Evolutionary conservation across 768 basidiomycete species (phyloP).

Genomic region (Tulasnella sp.): DNA sequence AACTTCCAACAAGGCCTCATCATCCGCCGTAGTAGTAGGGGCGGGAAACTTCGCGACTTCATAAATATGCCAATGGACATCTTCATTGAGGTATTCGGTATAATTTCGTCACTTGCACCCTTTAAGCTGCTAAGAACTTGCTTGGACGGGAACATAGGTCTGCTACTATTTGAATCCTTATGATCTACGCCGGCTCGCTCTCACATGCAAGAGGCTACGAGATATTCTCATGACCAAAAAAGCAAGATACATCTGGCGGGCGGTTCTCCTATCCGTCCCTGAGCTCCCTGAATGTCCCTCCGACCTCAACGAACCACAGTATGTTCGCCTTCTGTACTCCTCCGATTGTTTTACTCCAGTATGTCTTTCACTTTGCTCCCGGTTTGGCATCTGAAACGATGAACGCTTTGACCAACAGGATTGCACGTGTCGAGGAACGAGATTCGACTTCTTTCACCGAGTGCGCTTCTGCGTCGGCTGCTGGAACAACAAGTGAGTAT

Average conservation of each 20-base stretch:
- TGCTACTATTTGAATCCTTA: not conserved
- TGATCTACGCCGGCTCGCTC: slow-evolving; percentile 16
- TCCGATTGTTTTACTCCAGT: not conserved
- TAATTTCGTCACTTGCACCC: too few species aligned
- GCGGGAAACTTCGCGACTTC: slow-evolving; percentile 18
- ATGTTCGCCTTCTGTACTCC: slow-evolving; percentile 12
- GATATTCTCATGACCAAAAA: slow-evolving; percentile 6
- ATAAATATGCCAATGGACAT: slow-evolving; percentile 23
- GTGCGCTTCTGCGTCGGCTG: not conserved
- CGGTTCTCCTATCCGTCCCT: not conserved
- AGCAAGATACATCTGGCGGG: slow-evolving; percentile 11
- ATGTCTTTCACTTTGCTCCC: not conserved
- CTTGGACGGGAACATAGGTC: not conserved
- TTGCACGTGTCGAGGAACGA: not conserved
- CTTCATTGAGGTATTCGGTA: slow-evolving; percentile 18
- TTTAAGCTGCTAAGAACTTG: not conserved
- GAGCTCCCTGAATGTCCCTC: slow-evolving; percentile 16
- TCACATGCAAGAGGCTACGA: slow-evolving; percentile 3
- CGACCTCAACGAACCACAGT: slow-evolving; percentile 18
- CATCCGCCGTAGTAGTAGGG: not conserved
- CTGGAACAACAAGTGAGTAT: not conserved
- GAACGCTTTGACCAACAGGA: not conserved
- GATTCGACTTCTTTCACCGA: not conserved
- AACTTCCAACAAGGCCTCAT: not conserved
- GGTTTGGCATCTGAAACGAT: not conserved